phyloP scores from a whole-genome alignment of 768 basidiomycete genomes.

The Lepiota venenata region DNA sequence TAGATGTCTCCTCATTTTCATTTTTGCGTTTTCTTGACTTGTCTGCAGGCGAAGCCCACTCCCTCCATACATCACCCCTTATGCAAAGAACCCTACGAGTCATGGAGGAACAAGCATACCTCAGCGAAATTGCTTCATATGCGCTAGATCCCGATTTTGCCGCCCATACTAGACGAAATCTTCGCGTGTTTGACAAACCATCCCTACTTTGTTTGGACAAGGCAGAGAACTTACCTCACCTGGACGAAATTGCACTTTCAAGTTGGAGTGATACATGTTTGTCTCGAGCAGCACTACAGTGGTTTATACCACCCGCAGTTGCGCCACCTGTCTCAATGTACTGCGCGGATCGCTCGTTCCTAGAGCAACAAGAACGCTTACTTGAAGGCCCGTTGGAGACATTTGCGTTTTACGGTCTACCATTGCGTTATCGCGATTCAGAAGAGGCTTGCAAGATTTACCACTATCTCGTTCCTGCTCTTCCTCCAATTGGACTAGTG shows the following conservation, averaged over 20 bases:
- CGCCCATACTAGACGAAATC: conserved; percentile 30
- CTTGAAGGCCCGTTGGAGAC: conserved; percentile 72
- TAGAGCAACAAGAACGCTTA: conserved; percentile 61
- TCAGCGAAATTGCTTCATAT: conserved; percentile 38
- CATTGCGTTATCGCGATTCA: conserved; percentile 61
- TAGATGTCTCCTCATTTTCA: conserved; percentile 60
- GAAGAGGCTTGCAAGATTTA: conserved; percentile 45
- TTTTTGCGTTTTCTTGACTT: conserved; percentile 72
- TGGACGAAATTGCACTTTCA: conserved; percentile 56
- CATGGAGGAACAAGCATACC: conserved; percentile 38
- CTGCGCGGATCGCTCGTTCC: conserved; percentile 75
- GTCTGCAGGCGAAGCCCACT: conserved; percentile 62
- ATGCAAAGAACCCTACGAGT: conserved; percentile 53
- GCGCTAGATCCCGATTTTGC: conserved; percentile 46
- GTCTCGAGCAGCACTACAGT: conserved; percentile 75
- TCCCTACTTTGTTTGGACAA: conserved; percentile 27
- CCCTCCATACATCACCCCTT: conserved; percentile 55
- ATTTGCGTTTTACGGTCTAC: conserved; percentile 80
- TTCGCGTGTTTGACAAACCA: conserved; percentile 30
- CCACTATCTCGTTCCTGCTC: conserved; percentile 47
- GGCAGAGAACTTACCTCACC: conserved; percentile 44
- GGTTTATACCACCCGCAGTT: conserved; percentile 81
- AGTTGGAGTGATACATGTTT: conserved; percentile 78
- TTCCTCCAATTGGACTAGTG: conserved; percentile 68
- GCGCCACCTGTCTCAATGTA: conserved; percentile 79